Evolutionary conservation across 306 rosid species (phyloP).

Genomic region (Malus sieversii): DNA sequence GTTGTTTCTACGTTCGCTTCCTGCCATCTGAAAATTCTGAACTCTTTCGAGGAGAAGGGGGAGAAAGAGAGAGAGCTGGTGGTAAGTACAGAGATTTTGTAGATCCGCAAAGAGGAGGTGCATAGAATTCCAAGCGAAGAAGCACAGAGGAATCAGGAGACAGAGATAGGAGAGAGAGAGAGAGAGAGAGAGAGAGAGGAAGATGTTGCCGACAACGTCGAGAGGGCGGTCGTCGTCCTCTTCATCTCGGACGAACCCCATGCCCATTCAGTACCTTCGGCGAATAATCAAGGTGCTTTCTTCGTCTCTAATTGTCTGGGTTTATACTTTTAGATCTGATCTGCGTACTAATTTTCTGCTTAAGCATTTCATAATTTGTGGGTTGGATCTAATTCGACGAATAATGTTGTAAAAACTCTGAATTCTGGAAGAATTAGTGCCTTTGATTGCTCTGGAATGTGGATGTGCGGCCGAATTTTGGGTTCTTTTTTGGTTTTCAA

Average conservation of each 20-base stretch:
- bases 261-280: slow-evolving; percentile 78
- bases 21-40: slow-evolving; percentile 8
- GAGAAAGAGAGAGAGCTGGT: slow-evolving; percentile 4
- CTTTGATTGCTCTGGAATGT: not conserved
- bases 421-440: not conserved
- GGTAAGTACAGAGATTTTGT: slow-evolving; percentile 29
- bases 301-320: not conserved
- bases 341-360: not conserved
- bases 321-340: slow-evolving; percentile 42
- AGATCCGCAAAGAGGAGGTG: slow-evolving; percentile 13
- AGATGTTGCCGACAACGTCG: slow-evolving; percentile 83
- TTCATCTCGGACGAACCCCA: slow-evolving; percentile 73
- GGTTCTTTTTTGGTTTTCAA: not conserved
- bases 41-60: not conserved
- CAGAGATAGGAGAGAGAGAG: not conserved
- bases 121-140: slow-evolving; percentile 11
- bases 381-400: not conserved
- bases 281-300: slow-evolving; percentile 79
- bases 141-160: slow-evolving; percentile 11
- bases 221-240: slow-evolving; percentile 83
- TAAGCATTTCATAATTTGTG: not conserved
- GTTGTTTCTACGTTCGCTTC: slow-evolving; percentile 21
- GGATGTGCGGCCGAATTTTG: not conserved
- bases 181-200: not conserved
- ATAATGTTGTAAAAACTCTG: not conserved